Evolutionary conservation across 768 basidiomycete genomes (phyloP).

Genomic region (Leucogyrophana mollusca): DNA sequence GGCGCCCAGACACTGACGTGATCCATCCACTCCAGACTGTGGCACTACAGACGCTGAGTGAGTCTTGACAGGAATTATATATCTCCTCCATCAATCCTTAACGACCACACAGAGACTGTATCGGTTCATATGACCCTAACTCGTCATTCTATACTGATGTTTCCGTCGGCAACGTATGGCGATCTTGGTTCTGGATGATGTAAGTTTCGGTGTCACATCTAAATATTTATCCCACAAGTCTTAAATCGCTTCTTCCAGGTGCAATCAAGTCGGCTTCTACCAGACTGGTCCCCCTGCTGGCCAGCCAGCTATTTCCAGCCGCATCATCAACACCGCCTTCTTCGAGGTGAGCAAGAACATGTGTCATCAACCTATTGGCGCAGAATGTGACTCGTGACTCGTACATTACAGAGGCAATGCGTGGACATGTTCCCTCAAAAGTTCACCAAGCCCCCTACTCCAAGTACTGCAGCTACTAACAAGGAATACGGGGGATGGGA

Average conservation of each 20-base stretch:
- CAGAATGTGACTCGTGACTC: not conserved
- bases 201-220: constrained; percentile 22
- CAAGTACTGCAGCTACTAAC: constrained; percentile 45
- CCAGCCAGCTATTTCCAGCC: constrained; percentile 33
- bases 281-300: constrained; percentile 36
- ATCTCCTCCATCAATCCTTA: constrained; percentile 14
- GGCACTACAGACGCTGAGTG: constrained; percentile 45
- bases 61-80: constrained; percentile 17
- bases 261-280: constrained; percentile 65
- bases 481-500: constrained; percentile 62
- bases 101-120: constrained; percentile 33
- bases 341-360: constrained; percentile 19
- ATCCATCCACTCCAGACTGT: constrained; percentile 45
- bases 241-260: constrained; percentile 35
- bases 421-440: constrained; percentile 62
- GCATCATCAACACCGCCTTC: constrained; percentile 29
- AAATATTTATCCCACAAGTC: not conserved
- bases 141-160: constrained; percentile 51
- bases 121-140: constrained; percentile 41
- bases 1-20: no score
- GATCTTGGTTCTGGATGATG: constrained; percentile 78
- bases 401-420: constrained; percentile 64
- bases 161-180: constrained; percentile 48
- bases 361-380: not conserved
- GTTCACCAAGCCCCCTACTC: constrained; percentile 47